Conservation (phyloP, 106 monocot genomes). For the Platanthera guangdongensis region DNA sequence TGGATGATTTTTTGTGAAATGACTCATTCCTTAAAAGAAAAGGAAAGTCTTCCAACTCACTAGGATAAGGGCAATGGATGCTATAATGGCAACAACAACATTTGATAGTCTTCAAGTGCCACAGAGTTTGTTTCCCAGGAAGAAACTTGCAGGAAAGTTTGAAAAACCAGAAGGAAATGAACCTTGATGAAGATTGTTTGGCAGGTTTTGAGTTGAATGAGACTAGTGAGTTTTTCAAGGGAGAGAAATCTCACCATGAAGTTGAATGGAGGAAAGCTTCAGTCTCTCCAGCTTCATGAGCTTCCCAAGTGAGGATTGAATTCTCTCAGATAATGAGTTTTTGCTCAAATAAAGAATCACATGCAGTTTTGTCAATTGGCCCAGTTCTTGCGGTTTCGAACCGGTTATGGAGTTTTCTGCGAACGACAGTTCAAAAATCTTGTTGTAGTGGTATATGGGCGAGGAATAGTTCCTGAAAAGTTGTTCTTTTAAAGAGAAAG, state of each 20-base stretch:
- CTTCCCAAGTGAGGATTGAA: slow-evolving; percentile 54
- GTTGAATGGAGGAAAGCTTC: slow-evolving; percentile 65
- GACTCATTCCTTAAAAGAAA: too few relatives aligned
- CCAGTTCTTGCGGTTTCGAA: slow-evolving; percentile 55
- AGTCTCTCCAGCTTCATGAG: slow-evolving; percentile 80
- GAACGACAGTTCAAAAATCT: slow-evolving; percentile 64
- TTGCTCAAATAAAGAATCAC: slow-evolving; percentile 68
- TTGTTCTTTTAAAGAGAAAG: slow-evolving; percentile 65
- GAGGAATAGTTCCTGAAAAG: slow-evolving; percentile 59
- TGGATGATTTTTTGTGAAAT: too few relatives aligned
- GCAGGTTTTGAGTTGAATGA: slow-evolving; percentile 59
- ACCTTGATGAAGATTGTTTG: slow-evolving; percentile 56
- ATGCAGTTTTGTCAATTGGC: slow-evolving; percentile 63
- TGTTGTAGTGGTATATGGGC: slow-evolving; percentile 36
- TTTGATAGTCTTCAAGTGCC: slow-evolving; percentile 38
- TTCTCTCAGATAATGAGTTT: slow-evolving; percentile 60
- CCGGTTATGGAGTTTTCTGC: slow-evolving; percentile 62
- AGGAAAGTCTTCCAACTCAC: too few relatives aligned
- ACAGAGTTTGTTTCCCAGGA: slow-evolving; percentile 52
- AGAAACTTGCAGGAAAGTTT: slow-evolving; percentile 43
- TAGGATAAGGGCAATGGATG: slow-evolving; percentile 59
- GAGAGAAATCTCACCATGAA: slow-evolving; percentile 49
- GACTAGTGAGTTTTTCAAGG: slow-evolving; percentile 55
- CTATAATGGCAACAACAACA: slow-evolving; percentile 40
- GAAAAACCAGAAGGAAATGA: slow-evolving; percentile 43